Percentiles rank a stretch among this genome's conserved stretches.
These are phyloP conservation scores for Mariannaea sp. DNA, from an alignment of 2,329 filamentous ascomycete species.

Conservation along the genomic window DNA sequence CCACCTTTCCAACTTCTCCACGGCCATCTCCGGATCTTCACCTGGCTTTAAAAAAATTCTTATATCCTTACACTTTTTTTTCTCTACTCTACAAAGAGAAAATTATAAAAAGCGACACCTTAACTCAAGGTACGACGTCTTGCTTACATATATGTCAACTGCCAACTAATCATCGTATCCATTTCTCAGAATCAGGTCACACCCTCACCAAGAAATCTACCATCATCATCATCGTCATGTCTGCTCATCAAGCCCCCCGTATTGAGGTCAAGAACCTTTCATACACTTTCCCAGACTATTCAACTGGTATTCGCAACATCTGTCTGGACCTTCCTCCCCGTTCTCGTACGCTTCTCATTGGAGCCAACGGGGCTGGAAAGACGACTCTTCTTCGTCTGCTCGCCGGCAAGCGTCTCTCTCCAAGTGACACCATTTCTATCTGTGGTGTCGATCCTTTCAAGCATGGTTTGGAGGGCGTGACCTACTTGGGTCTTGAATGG, in stretches of 20 bases:
- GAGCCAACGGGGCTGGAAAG: conserved; percentile 96
- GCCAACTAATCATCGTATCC: too few relatives aligned
- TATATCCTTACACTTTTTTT: too few relatives aligned
- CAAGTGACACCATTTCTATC: conserved; percentile 73
- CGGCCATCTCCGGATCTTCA: neutral
- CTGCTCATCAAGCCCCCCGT: conserved; percentile 52
- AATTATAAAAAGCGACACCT: too few relatives aligned
- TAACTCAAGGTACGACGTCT: too few relatives aligned
- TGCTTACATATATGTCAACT: too few relatives aligned
- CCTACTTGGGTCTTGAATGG: conserved; percentile 97
- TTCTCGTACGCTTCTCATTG: conserved; percentile 88
- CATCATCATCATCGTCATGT: conserved; percentile 35
- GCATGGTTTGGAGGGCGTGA: conserved; percentile 87
- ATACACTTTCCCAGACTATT: conserved; percentile 88
- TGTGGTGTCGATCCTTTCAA: conserved; percentile 91
- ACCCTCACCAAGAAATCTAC: neutral
- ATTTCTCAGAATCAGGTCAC: too few relatives aligned
- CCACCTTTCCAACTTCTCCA: neutral
- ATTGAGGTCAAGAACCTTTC: conserved; percentile 78
- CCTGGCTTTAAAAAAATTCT: neutral
- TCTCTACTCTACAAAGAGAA: neutral
- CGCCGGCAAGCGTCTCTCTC: conserved; percentile 91
- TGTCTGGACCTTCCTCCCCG: conserved; percentile 76
- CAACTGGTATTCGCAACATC: conserved; percentile 76
- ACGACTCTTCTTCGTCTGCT: conserved; percentile 94